Conservation (phyloP, 208 protist genomes). For the Jaenimonas drosophilae region DNA sequence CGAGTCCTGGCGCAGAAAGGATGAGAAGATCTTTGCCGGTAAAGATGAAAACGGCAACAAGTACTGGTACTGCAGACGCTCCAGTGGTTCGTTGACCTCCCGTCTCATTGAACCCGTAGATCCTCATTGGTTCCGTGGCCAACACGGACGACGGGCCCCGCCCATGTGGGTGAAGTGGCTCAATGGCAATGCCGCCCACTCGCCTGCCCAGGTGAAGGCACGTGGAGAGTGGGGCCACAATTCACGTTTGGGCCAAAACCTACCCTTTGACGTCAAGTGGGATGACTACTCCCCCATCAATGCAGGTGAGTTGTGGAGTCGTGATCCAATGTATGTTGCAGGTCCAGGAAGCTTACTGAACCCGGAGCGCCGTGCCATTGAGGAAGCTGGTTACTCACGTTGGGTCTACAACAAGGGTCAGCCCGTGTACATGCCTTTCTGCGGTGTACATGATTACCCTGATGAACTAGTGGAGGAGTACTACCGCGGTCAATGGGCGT, state of each 20-base stretch:
- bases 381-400: constrained; percentile 81
- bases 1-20: constrained; percentile 78
- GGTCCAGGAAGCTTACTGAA: constrained; percentile 60
- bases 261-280: constrained; percentile 86
- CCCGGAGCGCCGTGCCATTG: constrained; percentile 56
- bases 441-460: constrained; percentile 76
- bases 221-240: constrained; percentile 84
- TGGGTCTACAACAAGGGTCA: constrained; percentile 80
- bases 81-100: constrained; percentile 28
- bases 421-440: constrained; percentile 83
- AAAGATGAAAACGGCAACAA: constrained; percentile 90
- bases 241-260: constrained; percentile 63
- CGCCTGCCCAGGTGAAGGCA: constrained; percentile 76
- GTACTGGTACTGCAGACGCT: constrained; percentile 67
- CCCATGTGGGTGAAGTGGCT: constrained; percentile 84
- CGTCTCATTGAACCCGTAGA: constrained; percentile 74
- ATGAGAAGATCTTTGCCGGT: constrained; percentile 89
- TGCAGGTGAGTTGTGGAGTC: constrained; percentile 45
- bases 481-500: constrained; percentile 85
- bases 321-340: constrained; percentile 80
- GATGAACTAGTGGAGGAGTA: constrained; percentile 88
- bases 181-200: constrained; percentile 69
- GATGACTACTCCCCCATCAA: constrained; percentile 63
- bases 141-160: constrained; percentile 44
- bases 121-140: constrained; percentile 83